Base-by-base conservation (phyloP, 1,284 basidiomycete species). In the Pseudozyma thailandica region DNA sequence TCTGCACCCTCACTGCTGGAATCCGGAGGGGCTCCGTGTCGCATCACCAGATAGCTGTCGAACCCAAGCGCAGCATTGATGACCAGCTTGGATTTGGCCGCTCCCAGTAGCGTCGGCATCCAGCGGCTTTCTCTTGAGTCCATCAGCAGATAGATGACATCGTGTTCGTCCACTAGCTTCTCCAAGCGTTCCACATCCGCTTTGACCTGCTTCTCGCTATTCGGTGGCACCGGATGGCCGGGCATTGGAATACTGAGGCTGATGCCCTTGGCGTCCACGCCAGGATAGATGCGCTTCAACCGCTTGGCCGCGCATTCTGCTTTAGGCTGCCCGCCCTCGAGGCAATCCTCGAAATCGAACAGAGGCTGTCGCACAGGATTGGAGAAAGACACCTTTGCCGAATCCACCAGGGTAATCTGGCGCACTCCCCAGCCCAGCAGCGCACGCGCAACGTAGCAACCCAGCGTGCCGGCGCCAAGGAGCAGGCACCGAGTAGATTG, bases 311-410 rank as follows among this genome's bases (percentile, higher is more conserved):
- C 96, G 72, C 92, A 92, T 51, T 89, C 89, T 0, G 95, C 95
- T 83, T 98, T 99, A 7, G 91, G 90, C 82, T 92, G 92, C 1
- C 94, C 95, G 0, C 94, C 94, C 47, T 92, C 86, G n/a, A 97
- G 83, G 70, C 93, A 97, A 80, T 98, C 95, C 55, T 90, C 89
- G 76, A 97, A 98, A 75, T 93, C 91, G 79, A 98, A 98, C 9
- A 98, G 85, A 3, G 96, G 95, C 81, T 98, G 96, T 33, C 95
- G 88, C 21, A 97, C 95, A 0, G 95, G 95, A 83, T 98, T 98
- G 10, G 93, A 97, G 84, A 93, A 98, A 0, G 93, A 95, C 2
- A 98, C 94, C 25, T 87, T 89, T 0, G 90, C 89, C 2, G 91
- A 94, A 84, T 98, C 95, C 27, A 97, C 89, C 50, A 98, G 88